Evolutionary conservation across 2,329 filamentous ascomycete genomes (phyloP).

Genomic region (Aspergillus fumigatiaffinis): DNA sequence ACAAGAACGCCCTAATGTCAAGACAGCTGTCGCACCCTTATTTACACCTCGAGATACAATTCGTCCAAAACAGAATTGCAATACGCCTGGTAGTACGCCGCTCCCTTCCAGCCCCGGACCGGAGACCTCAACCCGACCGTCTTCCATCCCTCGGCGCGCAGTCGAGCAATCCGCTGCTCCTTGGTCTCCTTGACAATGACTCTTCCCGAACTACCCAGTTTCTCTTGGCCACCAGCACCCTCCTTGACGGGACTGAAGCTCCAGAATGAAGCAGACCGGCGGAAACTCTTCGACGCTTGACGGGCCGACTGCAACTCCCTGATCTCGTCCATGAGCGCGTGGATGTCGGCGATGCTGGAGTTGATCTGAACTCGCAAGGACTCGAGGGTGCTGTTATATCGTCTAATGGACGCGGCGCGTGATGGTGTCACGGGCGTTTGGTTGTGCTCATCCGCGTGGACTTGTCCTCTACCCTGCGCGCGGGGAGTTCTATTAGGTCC

Average conservation of each 20-base stretch:
- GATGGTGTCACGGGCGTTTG: neutral
- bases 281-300: constrained; percentile 20
- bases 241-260: constrained; percentile 30
- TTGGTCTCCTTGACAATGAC: constrained; percentile 27
- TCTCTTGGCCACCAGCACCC: constrained; percentile 5
- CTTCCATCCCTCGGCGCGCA: constrained; percentile 35
- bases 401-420: constrained; percentile 7
- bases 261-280: constrained; percentile 38
- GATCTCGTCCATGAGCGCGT: constrained; percentile 23
- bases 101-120: constrained; percentile 34
- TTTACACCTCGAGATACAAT: constrained; percentile 22
- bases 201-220: neutral
- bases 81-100: constrained; percentile 34
- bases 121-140: constrained; percentile 33
- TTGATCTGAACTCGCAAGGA: constrained; percentile 25
- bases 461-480: neutral
- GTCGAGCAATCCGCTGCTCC: constrained; percentile 30
- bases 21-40: neutral
- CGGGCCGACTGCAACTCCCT: constrained; percentile 21
- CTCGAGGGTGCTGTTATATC: constrained; percentile 23
- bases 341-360: constrained; percentile 24
- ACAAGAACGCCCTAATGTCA: too few species aligned
- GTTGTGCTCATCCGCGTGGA: neutral
- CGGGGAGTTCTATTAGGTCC: neutral
- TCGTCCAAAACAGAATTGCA: constrained; percentile 37